Percentiles rank a stretch among this genome's conserved stretches.
Evolutionary conservation across 2,329 filamentous ascomycete genomes (phyloP).

Genomic region (Diaporthe sp.): DNA sequence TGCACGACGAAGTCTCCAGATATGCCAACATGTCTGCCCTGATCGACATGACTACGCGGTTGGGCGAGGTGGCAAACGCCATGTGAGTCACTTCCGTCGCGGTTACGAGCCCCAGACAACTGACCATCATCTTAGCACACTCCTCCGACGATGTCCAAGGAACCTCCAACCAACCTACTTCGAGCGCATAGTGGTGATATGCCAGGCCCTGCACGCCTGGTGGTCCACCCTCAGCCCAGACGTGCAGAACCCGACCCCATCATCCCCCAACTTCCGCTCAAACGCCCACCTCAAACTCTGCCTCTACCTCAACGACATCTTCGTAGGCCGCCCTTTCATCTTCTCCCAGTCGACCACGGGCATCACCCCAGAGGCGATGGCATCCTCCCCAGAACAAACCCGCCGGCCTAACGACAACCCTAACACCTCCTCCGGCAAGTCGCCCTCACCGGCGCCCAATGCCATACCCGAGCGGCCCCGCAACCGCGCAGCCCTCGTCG

Average conservation of each 20-base stretch:
- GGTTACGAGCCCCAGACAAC: background rate
- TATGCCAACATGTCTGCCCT: slow-evolving; percentile 40
- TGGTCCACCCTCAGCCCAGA: slow-evolving; percentile 55
- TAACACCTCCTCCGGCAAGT: background rate
- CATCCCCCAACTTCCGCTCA: slow-evolving; percentile 58
- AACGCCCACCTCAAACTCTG: slow-evolving; percentile 66
- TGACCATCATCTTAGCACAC: slow-evolving; percentile 51
- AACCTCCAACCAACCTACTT: slow-evolving; percentile 56
- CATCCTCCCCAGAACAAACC: slow-evolving; percentile 12
- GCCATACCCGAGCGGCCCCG: slow-evolving; percentile 14
- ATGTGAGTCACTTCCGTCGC: slow-evolving; percentile 48
- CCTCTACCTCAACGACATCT: slow-evolving; percentile 66
- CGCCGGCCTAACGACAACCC: background rate
- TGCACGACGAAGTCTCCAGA: slow-evolving; percentile 23
- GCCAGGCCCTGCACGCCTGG: slow-evolving; percentile 57
- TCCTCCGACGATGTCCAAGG: slow-evolving; percentile 54
- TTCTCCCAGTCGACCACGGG: slow-evolving; percentile 50
- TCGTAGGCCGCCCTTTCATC: slow-evolving; percentile 67
- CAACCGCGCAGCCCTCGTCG: slow-evolving; percentile 53
- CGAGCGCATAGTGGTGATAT: slow-evolving; percentile 53
- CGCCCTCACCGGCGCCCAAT: background rate
- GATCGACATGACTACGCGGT: slow-evolving; percentile 52
- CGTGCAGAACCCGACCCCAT: slow-evolving; percentile 56
- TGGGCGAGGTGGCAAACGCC: slow-evolving; percentile 55
- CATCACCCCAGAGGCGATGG: slow-evolving; percentile 18